Conservation (phyloP, 2,329 filamentous ascomycete species). For the Sordariomycetes sp. region DNA sequence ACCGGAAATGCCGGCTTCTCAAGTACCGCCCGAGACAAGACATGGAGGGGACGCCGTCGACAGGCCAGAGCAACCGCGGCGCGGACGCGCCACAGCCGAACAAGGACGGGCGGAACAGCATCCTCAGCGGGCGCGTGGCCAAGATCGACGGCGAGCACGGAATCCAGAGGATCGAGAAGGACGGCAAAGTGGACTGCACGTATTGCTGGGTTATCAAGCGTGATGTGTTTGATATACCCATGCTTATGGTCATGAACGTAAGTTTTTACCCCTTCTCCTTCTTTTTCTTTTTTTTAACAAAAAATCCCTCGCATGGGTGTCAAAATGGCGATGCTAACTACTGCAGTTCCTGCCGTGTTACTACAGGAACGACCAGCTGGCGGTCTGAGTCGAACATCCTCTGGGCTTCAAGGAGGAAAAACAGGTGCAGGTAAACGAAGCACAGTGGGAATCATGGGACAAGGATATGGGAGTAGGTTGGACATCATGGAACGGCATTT, state of each 20-base stretch:
- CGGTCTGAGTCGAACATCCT: constrained; percentile 26
- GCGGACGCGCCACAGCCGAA: constrained; percentile 24
- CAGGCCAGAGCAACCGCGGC: constrained; percentile 12
- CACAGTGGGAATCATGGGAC: neutral
- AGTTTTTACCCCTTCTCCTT: constrained; percentile 30
- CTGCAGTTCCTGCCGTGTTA: constrained; percentile 48
- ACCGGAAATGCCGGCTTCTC: constrained; percentile 72
- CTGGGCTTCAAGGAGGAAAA: neutral
- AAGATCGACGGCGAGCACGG: constrained; percentile 64
- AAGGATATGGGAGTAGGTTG: neutral
- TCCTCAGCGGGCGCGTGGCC: constrained; percentile 48
- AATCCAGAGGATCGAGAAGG: constrained; percentile 71
- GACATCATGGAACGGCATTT: neutral
- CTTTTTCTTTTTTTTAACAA: too few species aligned
- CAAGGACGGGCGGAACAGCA: constrained; percentile 34
- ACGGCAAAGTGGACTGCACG: constrained; percentile 87
- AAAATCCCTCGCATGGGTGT: too few species aligned
- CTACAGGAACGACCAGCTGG: constrained; percentile 44
- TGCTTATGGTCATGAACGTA: constrained; percentile 97
- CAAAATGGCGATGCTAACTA: constrained; percentile 1
- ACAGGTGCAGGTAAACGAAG: neutral
- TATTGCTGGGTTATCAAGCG: constrained; percentile 97
- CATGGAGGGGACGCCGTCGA: constrained; percentile 17
- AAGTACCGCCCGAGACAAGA: constrained; percentile 75
- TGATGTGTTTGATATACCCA: constrained; percentile 96